phyloP scores from a whole-genome alignment of 2,329 filamentous ascomycete genomes.

The Colletotrichum nymphaeae region DNA sequence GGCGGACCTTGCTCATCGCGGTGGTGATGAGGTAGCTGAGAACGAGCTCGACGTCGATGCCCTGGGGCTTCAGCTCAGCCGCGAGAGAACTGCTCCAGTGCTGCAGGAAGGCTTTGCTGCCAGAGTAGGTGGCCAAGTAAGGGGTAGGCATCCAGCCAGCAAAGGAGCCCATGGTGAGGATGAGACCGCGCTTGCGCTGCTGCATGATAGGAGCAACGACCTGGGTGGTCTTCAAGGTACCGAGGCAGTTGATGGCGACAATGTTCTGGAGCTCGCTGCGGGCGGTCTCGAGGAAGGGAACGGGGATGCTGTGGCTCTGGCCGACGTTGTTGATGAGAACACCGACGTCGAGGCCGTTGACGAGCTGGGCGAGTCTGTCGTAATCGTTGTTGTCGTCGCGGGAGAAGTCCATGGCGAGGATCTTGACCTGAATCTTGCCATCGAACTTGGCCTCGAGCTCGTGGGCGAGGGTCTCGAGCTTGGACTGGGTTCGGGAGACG shows the following conservation, averaged over 20 bases:
- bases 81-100: conserved; percentile 92
- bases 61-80: conserved; percentile 82
- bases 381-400: conserved; percentile 85
- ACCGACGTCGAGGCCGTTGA: conserved; percentile 81
- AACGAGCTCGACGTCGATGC: conserved; percentile 90
- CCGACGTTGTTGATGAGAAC: conserved; percentile 98
- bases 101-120: conserved; percentile 97
- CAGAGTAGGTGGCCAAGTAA: conserved; percentile 93
- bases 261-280: conserved; percentile 88
- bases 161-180: conserved; percentile 98
- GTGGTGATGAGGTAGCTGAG: conserved; percentile 94
- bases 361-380: conserved; percentile 73
- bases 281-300: conserved; percentile 84
- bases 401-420: conserved; percentile 91
- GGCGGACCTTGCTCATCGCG: conserved; percentile 96
- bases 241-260: conserved; percentile 94
- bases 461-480: conserved; percentile 80
- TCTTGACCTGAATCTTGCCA: conserved; percentile 76
- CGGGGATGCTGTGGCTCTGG: conserved; percentile 91
- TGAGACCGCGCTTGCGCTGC: conserved; percentile 79
- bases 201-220: conserved; percentile 87
- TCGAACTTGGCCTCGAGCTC: conserved; percentile 80
- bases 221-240: conserved; percentile 89
- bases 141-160: conserved; percentile 93
- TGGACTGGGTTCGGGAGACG: conserved; percentile 93